Evolutionary conservation across 2,329 filamentous ascomycete species (phyloP).

Genomic region (Rhinocladiella similis): DNA sequence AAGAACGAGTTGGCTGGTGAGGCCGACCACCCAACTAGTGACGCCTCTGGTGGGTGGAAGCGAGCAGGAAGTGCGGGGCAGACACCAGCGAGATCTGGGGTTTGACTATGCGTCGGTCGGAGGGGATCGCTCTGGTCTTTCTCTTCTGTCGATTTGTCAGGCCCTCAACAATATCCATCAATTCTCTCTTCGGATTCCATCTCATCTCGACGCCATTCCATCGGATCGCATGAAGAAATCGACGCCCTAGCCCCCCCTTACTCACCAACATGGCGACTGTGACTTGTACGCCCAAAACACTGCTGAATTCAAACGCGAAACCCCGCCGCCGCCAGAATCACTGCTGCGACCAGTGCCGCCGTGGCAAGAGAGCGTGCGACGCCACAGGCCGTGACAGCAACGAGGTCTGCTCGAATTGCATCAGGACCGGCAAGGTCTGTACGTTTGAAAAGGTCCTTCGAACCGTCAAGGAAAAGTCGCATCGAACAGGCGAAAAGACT

Average conservation of each 20-base stretch:
- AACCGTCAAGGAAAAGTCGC: not conserved
- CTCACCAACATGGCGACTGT: not conserved
- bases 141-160: not conserved
- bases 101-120: not conserved
- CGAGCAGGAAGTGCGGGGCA: not conserved
- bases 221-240: not conserved
- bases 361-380: slow-evolving; percentile 48
- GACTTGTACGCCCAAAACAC: not conserved
- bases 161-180: not conserved
- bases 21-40: too few relatives aligned
- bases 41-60: not conserved
- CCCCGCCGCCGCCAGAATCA: slow-evolving; percentile 41
- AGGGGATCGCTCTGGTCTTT: not conserved
- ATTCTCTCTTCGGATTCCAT: not conserved
- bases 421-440: slow-evolving; percentile 1
- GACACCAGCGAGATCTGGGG: not conserved
- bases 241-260: not conserved
- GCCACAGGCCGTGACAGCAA: slow-evolving; percentile 32
- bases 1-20: too few relatives aligned
- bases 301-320: not conserved
- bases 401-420: slow-evolving; percentile 4
- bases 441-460: not conserved
- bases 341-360: slow-evolving; percentile 49
- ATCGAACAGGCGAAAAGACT: not conserved
- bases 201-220: too few relatives aligned